Evolutionary conservation across 441 rosid species (phyloP).

Genomic region (Euphorbia schlechtendalii): DNA sequence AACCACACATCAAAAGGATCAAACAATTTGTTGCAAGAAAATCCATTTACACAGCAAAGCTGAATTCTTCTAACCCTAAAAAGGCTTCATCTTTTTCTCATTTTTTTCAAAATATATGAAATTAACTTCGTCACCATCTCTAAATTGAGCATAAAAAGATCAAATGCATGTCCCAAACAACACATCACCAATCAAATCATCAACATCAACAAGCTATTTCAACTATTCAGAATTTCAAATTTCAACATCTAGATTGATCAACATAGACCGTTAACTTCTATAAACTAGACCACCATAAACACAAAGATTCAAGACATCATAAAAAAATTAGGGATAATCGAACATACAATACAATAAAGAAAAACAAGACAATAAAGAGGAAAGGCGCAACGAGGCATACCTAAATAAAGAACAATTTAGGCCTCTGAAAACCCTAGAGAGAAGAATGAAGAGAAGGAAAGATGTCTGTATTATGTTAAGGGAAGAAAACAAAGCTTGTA

Average conservation of each 20-base stretch:
- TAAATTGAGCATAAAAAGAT: not conserved
- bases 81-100: too few species aligned
- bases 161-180: too few species aligned
- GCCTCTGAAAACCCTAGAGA: constrained; percentile 5
- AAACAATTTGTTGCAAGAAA: not conserved
- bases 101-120: too few species aligned
- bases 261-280: not conserved
- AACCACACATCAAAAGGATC: too few species aligned
- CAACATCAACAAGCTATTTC: too few species aligned
- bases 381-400: not conserved
- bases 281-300: not conserved
- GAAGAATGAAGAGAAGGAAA: too few species aligned
- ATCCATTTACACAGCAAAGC: not conserved
- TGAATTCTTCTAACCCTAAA: not conserved
- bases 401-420: not conserved
- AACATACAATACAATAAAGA: not conserved
- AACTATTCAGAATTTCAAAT: not conserved
- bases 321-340: not conserved
- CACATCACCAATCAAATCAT: too few species aligned
- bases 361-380: not conserved
- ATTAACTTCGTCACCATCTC: not conserved
- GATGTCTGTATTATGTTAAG: not conserved
- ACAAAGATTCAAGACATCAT: not conserved
- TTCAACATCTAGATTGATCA: not conserved
- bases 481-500: too few species aligned